phyloP scores from a whole-genome alignment of 495 filamentous ascomycete species.

The Neurospora sp. region DNA sequence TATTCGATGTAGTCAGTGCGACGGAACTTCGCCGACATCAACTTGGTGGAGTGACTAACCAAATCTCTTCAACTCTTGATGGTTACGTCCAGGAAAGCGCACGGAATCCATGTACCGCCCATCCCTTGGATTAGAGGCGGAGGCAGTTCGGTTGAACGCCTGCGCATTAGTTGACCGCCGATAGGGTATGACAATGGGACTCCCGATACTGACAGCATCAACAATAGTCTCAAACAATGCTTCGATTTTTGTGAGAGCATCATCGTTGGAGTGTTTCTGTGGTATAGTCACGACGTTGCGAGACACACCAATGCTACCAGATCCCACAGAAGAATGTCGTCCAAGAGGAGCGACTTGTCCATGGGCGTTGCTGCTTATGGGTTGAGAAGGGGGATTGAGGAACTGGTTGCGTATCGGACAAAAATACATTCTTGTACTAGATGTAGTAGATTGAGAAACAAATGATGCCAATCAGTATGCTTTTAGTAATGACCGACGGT shows the following conservation, averaged over 20 bases:
- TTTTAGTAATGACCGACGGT: background rate
- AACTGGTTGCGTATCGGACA: background rate
- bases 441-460: background rate
- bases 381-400: background rate
- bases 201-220: constrained; percentile 34
- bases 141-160: constrained; percentile 1
- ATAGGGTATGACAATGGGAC: constrained; percentile 37
- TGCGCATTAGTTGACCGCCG: background rate
- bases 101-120: constrained; percentile 10
- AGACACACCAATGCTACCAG: background rate
- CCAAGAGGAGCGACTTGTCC: background rate
- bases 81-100: constrained; percentile 30
- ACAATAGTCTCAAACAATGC: constrained; percentile 40
- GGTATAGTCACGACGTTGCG: constrained; percentile 6
- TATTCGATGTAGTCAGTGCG: background rate
- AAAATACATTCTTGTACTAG: background rate
- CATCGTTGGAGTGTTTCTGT: constrained; percentile 7
- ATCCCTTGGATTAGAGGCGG: background rate
- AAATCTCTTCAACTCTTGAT: constrained; percentile 27
- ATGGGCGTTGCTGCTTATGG: background rate
- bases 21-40: background rate
- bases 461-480: background rate
- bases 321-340: background rate
- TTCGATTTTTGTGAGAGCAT: constrained; percentile 42
- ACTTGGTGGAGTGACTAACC: constrained; percentile 7